Conservation (phyloP, 2,329 filamentous ascomycete species). For the Colletotrichum endophyticum region DNA sequence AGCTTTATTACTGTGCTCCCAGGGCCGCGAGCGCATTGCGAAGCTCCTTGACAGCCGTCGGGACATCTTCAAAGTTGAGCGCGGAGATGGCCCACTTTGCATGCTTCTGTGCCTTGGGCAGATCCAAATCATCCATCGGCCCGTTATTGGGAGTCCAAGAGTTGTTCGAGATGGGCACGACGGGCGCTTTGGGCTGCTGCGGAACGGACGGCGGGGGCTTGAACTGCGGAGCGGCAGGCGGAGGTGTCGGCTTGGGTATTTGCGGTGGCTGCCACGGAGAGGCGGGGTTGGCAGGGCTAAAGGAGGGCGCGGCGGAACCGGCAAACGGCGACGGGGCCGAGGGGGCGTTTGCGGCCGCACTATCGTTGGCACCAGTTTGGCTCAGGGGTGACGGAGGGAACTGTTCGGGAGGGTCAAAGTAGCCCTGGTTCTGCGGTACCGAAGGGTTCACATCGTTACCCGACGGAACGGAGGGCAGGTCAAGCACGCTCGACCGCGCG, state of each 20-base stretch:
- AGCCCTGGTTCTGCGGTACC: slow-evolving; percentile 29
- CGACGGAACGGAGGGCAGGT: slow-evolving; percentile 19
- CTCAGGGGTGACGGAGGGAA: slow-evolving; percentile 40
- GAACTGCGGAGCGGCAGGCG: slow-evolving; percentile 24
- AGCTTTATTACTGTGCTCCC: slow-evolving; percentile 53
- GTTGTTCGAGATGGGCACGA: slow-evolving; percentile 16
- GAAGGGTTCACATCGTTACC: slow-evolving; percentile 4
- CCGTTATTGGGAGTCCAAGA: slow-evolving; percentile 14
- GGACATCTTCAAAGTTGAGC: slow-evolving; percentile 93
- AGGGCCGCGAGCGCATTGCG: slow-evolving; percentile 74
- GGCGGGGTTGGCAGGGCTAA: slow-evolving; percentile 3
- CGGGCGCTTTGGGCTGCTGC: not conserved
- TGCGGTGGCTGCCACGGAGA: slow-evolving; percentile 12
- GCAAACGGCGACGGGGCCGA: slow-evolving; percentile 10
- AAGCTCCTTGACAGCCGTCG: slow-evolving; percentile 87
- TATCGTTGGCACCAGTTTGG: slow-evolving; percentile 32
- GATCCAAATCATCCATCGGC: slow-evolving; percentile 52
- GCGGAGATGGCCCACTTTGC: slow-evolving; percentile 97
- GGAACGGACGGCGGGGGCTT: slow-evolving; percentile 21
- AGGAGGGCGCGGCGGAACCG: slow-evolving; percentile 3
- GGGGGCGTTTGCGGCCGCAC: not conserved
- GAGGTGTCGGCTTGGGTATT: slow-evolving; percentile 10
- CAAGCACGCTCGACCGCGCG: slow-evolving; percentile 1
- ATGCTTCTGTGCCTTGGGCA: slow-evolving; percentile 88
- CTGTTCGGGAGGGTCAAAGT: slow-evolving; percentile 36